Conservation (phyloP, 257 asterid genomes). For the Linaria vulgaris region DNA sequence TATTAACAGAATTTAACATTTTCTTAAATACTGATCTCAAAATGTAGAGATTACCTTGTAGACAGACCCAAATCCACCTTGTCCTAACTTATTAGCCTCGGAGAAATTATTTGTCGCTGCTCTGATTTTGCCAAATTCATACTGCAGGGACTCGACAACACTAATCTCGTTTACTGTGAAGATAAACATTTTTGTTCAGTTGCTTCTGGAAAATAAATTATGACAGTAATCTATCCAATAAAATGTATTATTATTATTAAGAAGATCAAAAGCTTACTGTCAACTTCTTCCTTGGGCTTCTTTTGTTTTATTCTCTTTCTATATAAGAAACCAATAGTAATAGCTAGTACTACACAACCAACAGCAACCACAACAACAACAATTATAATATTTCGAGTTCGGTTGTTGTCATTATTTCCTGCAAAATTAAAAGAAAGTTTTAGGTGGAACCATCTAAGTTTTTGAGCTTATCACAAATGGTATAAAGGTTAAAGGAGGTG, state of each 20-base stretch:
- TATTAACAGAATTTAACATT: too few relatives aligned
- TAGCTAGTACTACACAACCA: not conserved
- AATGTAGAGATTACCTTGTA: slow-evolving; percentile 36
- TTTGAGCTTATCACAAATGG: too few relatives aligned
- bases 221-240: not conserved
- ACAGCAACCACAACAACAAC: slow-evolving; percentile 16
- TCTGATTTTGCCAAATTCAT: slow-evolving; percentile 23
- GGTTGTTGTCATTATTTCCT: slow-evolving; percentile 16
- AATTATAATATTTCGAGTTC: slow-evolving; percentile 1
- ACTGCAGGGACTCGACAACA: slow-evolving; percentile 18
- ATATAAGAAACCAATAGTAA: slow-evolving; percentile 3
- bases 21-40: too few relatives aligned
- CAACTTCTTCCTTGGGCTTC: not conserved
- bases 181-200: not conserved
- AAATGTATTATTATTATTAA: not conserved
- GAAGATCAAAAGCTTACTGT: slow-evolving; percentile 1
- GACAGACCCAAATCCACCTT: slow-evolving; percentile 37
- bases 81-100: slow-evolving; percentile 28
- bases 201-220: not conserved
- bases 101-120: slow-evolving; percentile 33
- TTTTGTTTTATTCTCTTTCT: slow-evolving; percentile 12
- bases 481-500: too few relatives aligned
- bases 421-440: not conserved
- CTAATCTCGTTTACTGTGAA: slow-evolving; percentile 19
- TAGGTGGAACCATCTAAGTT: too few relatives aligned